Conservation (phyloP, 2,329 filamentous ascomycete genomes). For the Podosphaera aphanis region DNA sequence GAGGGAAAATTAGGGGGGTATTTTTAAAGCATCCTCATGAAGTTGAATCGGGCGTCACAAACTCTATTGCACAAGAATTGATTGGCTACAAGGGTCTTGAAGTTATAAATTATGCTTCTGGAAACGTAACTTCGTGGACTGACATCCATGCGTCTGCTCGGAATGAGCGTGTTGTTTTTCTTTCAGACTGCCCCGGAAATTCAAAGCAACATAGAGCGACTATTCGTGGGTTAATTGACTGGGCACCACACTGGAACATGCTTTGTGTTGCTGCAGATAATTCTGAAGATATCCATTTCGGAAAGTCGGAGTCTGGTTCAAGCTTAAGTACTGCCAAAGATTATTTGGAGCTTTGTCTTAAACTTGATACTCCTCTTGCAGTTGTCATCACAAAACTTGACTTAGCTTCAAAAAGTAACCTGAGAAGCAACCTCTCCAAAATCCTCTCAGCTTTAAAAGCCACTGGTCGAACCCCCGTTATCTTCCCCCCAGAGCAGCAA, state of each 20-base stretch:
- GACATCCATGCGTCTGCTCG: slow-evolving; percentile 70
- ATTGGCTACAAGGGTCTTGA: slow-evolving; percentile 48
- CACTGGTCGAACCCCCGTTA: slow-evolving; percentile 46
- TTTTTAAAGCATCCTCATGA: slow-evolving; percentile 85
- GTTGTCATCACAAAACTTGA: slow-evolving; percentile 84
- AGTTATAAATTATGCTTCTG: slow-evolving; percentile 65
- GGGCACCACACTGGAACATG: slow-evolving; percentile 84
- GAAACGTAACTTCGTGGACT: slow-evolving; percentile 77
- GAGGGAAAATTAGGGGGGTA: slow-evolving; percentile 71
- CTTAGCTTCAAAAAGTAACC: slow-evolving; percentile 46
- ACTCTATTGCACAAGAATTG: slow-evolving; percentile 81
- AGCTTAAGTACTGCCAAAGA: slow-evolving; percentile 31
- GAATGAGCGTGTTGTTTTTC: slow-evolving; percentile 54
- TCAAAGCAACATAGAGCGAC: slow-evolving; percentile 76
- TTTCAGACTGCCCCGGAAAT: slow-evolving; percentile 82
- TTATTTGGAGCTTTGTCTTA: slow-evolving; percentile 67
- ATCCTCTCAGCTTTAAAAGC: slow-evolving; percentile 58
- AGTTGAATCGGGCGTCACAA: slow-evolving; percentile 74
- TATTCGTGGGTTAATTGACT: slow-evolving; percentile 72
- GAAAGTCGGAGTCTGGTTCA: background rate
- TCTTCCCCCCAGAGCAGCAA: slow-evolving; percentile 38
- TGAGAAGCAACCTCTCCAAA: slow-evolving; percentile 48
- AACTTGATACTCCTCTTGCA: slow-evolving; percentile 52
- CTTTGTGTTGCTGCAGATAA: slow-evolving; percentile 56
- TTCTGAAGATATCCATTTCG: slow-evolving; percentile 42